Evolutionary conservation across 2,329 filamentous ascomycete species (phyloP).

Genomic region (Fusarium protoensiforme): DNA sequence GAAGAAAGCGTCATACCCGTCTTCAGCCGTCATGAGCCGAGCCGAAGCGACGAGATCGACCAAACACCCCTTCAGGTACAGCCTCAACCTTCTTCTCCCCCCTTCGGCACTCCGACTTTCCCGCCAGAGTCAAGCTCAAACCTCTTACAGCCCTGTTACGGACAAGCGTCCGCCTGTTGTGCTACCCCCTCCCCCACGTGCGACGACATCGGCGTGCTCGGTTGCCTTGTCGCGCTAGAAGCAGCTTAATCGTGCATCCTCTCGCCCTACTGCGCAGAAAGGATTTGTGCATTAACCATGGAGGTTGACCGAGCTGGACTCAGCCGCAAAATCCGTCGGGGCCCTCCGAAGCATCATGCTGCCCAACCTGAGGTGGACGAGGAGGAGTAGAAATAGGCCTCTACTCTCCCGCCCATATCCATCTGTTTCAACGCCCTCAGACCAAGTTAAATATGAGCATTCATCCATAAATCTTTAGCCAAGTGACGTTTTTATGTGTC

Average conservation of each 20-base stretch:
- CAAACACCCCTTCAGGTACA: slow-evolving; percentile 14
- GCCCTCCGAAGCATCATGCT: slow-evolving; percentile 32
- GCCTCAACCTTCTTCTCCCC: slow-evolving; percentile 14
- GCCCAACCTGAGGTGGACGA: slow-evolving; percentile 1
- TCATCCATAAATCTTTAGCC: slow-evolving; percentile 3
- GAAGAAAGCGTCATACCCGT: slow-evolving; percentile 24
- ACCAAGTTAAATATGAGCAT: slow-evolving; percentile 9
- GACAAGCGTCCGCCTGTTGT: slow-evolving; percentile 1
- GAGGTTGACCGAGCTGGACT: slow-evolving; percentile 36
- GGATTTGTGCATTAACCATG: slow-evolving; percentile 26
- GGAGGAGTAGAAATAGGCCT: slow-evolving; percentile 34
- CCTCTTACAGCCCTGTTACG: slow-evolving; percentile 9
- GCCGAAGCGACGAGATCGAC: slow-evolving; percentile 21
- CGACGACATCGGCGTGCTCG: neutral
- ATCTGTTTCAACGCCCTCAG: neutral
- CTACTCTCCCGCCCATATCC: slow-evolving; percentile 1
- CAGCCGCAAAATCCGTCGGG: slow-evolving; percentile 42
- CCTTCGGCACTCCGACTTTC: neutral
- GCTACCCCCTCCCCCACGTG: neutral
- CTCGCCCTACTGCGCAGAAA: slow-evolving; percentile 4
- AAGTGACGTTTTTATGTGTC: slow-evolving; percentile 24
- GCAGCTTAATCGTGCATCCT: slow-evolving; percentile 26
- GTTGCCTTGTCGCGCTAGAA: slow-evolving; percentile 31
- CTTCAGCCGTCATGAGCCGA: slow-evolving; percentile 41
- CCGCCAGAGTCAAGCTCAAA: neutral